Conservation (phyloP, 148 eudicot genomes). For the Persicaria maculosa region DNA sequence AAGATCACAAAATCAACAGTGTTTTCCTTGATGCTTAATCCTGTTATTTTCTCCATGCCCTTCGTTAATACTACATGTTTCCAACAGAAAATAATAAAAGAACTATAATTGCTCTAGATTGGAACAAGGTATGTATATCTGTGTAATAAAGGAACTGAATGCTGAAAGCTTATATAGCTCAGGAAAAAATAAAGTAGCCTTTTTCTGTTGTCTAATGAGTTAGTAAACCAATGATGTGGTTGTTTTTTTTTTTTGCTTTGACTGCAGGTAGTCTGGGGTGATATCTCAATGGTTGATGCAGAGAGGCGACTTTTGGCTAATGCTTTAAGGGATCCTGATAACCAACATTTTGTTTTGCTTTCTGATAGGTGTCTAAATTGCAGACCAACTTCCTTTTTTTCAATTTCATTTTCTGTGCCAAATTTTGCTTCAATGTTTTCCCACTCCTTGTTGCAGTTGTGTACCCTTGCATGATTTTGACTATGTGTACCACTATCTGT, state of each 20-base stretch:
- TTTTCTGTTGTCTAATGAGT: too few relatives aligned
- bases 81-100: too few relatives aligned
- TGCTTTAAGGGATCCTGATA: conserved; percentile 80
- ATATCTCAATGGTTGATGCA: conserved; percentile 94
- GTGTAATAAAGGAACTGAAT: too few relatives aligned
- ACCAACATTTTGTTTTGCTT: conserved; percentile 85
- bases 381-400: background rate
- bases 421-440: background rate
- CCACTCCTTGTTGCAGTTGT: conserved; percentile 57
- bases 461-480: conserved; percentile 81
- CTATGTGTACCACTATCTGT: conserved; percentile 78
- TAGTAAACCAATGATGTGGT: background rate
- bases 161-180: background rate
- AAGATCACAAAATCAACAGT: too few relatives aligned
- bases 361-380: conserved; percentile 68
- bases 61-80: too few relatives aligned
- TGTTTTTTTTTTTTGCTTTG: conserved; percentile 6
- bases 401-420: background rate
- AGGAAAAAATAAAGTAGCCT: background rate
- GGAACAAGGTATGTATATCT: too few relatives aligned
- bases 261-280: conserved; percentile 88
- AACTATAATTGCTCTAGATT: too few relatives aligned
- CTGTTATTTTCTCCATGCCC: too few relatives aligned
- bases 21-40: too few relatives aligned
- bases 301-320: conserved; percentile 84